Evolutionary conservation across 2,329 filamentous ascomycete genomes (phyloP).

Genomic region (Pseudopithomyces maydicus): DNA sequence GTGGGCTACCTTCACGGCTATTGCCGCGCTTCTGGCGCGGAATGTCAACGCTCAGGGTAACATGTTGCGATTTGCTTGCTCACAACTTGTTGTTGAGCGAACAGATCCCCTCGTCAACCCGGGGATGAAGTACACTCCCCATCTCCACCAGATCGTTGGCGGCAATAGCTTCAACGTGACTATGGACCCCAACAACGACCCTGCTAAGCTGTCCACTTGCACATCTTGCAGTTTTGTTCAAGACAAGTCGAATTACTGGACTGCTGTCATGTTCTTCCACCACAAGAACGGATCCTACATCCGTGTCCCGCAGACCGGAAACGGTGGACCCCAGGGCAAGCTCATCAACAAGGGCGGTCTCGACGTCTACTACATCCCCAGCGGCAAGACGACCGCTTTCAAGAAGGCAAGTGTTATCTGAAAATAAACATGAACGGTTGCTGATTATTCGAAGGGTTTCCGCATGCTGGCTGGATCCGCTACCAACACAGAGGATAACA

Average conservation of each 20-base stretch:
- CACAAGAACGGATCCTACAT: slow-evolving; percentile 39
- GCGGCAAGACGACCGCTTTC: slow-evolving; percentile 41
- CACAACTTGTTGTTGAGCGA: slow-evolving; percentile 41
- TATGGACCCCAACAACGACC: slow-evolving; percentile 37
- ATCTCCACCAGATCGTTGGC: slow-evolving; percentile 43
- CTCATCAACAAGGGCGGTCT: slow-evolving; percentile 43
- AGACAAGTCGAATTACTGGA: slow-evolving; percentile 44
- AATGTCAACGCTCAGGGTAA: slow-evolving; percentile 30
- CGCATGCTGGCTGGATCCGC: slow-evolving; percentile 40
- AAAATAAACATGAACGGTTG: background rate
- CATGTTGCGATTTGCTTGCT: slow-evolving; percentile 43
- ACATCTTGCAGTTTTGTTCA: slow-evolving; percentile 39
- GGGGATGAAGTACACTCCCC: slow-evolving; percentile 41
- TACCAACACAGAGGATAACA: slow-evolving; percentile 35
- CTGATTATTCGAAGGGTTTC: slow-evolving; percentile 29
- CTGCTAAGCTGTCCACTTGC: slow-evolving; percentile 32
- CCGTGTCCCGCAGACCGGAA: slow-evolving; percentile 37
- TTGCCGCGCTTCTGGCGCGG: slow-evolving; percentile 27
- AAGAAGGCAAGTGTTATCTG: slow-evolving; percentile 27
- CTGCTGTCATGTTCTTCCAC: slow-evolving; percentile 45
- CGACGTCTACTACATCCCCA: slow-evolving; percentile 42
- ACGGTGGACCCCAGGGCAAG: slow-evolving; percentile 40
- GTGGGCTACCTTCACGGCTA: slow-evolving; percentile 31
- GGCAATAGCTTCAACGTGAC: slow-evolving; percentile 41
- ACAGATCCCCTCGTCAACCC: slow-evolving; percentile 42